phyloP scores from a whole-genome alignment of 2,329 filamentous ascomycete species.

The Diaporthe sp. region DNA sequence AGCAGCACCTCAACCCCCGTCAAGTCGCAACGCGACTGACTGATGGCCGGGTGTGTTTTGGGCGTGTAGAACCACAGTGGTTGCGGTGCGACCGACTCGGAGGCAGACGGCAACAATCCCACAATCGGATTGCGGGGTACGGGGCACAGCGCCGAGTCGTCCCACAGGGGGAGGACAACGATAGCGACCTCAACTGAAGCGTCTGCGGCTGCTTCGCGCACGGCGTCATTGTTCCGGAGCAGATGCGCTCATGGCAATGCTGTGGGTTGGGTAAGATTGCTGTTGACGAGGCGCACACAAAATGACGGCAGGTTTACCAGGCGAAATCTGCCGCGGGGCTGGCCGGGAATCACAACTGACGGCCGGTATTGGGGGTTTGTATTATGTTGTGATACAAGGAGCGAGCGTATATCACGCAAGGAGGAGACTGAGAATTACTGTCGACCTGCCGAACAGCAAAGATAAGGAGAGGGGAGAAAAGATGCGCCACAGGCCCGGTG shows the following conservation, averaged over 20 bases:
- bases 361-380: slow-evolving; percentile 13
- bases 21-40: slow-evolving; percentile 42
- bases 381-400: slow-evolving; percentile 28
- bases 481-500: slow-evolving; percentile 23
- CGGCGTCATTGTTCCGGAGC: slow-evolving; percentile 41
- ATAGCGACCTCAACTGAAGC: slow-evolving; percentile 42
- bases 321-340: slow-evolving; percentile 29
- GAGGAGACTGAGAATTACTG: not conserved
- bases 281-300: not conserved
- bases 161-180: slow-evolving; percentile 39
- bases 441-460: slow-evolving; percentile 32
- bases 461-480: slow-evolving; percentile 36
- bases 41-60: slow-evolving; percentile 38
- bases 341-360: slow-evolving; percentile 34
- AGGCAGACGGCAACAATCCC: slow-evolving; percentile 32
- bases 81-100: slow-evolving; percentile 35
- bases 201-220: slow-evolving; percentile 40
- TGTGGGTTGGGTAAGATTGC: slow-evolving; percentile 8
- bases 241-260: slow-evolving; percentile 39
- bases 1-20: slow-evolving; percentile 39
- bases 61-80: slow-evolving; percentile 34
- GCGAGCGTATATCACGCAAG: slow-evolving; percentile 32
- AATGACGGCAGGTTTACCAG: slow-evolving; percentile 8
- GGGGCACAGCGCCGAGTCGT: slow-evolving; percentile 41
- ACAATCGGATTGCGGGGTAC: slow-evolving; percentile 40